Evolutionary conservation across 495 filamentous ascomycete genomes (phyloP), one percentile per base, ranked within the genome.

Genomic region (Hyphodiscus hymeniophilus): DNA sequence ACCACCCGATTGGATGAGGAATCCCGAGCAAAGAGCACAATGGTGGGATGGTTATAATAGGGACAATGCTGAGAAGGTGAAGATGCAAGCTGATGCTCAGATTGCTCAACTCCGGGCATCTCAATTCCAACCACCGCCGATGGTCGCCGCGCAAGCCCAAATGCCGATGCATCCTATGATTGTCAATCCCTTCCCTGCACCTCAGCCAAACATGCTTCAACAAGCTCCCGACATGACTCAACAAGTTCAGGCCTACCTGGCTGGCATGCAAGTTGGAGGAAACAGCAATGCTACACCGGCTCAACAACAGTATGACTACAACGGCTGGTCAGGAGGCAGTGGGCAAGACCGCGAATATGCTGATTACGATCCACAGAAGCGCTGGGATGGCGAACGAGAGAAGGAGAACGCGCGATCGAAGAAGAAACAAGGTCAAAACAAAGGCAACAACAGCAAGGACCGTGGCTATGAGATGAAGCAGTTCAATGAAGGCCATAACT

Each of bases 31-130:
- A 7, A 52, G 57, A 15, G 26, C 46, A 8, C 53, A 58, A n/a
- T 69, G 62, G 63, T 54, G 55, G 39, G 54, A 54, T 4, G 64
- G 60, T 13, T 60, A 55, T 30, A 56, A 63, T 15, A 50, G 56
- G 20, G 62, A 64, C 41, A 47, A 59, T 20, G 52, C 59, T 10
- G 56, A 36, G 2, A 60, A 52, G 30, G 35, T 56, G 34, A 54
- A 46, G 34, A 42, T 47, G 17, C 42, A 44, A 17, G 35, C 46
- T 45, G 48, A 24, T 17, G 15, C 21, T 12, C 34, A 21, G 48
- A 56, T 36, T 45, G 44, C 23, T 20, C 44, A 50, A 11, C 15
- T 44, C 7, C 44, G 52, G 8, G 28, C 44, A 31, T 30, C 51
- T 38, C 44, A 24, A 0, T 20, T 33, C 23, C 40, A 52, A 44